Percentiles rank a stretch among this genome's conserved stretches.
Evolutionary conservation across 2,329 filamentous ascomycete genomes (phyloP).

Genomic region (Nannizziopsis arthrosporioides): DNA sequence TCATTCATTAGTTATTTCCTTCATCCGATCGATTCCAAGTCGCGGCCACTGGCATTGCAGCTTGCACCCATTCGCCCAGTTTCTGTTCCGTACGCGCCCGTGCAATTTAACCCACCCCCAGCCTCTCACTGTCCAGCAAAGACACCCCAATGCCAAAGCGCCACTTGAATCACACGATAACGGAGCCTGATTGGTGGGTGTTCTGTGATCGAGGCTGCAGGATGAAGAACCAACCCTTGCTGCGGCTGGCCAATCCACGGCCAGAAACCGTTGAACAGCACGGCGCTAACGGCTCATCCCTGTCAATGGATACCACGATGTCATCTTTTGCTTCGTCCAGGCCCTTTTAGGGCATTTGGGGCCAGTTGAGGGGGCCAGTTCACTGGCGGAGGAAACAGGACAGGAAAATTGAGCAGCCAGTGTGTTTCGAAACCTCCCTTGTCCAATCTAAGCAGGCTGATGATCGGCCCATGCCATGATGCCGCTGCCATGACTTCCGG

Average conservation of each 20-base stretch:
- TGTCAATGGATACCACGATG: neutral
- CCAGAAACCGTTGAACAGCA: neutral
- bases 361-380: too few species aligned
- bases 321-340: neutral
- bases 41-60: too few species aligned
- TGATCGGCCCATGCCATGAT: conserved; percentile 1
- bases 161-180: conserved; percentile 3
- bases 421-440: neutral
- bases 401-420: too few species aligned
- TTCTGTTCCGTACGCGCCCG: too few species aligned
- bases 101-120: too few species aligned
- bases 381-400: too few species aligned
- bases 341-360: neutral
- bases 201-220: conserved; percentile 11
- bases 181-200: conserved; percentile 1
- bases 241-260: conserved; percentile 3
- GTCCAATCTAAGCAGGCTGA: neutral
- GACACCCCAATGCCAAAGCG: too few species aligned
- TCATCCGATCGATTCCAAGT: too few species aligned
- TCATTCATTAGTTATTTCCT: too few species aligned
- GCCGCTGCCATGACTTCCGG: neutral
- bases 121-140: too few species aligned
- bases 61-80: too few species aligned
- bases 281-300: conserved; percentile 7
- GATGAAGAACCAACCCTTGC: conserved; percentile 11